phyloP scores from a whole-genome alignment of 306 rosid species.

The Inga leiocalycina region DNA sequence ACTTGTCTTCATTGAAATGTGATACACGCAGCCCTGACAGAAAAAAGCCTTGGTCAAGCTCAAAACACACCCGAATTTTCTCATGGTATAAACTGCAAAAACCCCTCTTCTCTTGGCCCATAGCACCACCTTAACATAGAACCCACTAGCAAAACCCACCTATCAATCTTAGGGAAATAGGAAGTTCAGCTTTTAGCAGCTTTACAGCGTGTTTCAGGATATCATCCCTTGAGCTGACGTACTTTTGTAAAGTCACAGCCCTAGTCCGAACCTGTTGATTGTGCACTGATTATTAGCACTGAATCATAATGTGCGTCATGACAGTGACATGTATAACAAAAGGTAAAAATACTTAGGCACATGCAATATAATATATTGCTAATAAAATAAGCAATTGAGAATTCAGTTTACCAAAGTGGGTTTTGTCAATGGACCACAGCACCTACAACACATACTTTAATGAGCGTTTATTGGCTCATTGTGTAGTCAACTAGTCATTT shows the following conservation, averaged over 20 bases:
- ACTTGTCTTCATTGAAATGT: conserved; percentile 63
- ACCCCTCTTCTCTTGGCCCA: conserved; percentile 26
- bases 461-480: not conserved
- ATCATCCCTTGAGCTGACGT: conserved; percentile 71
- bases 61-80: conserved; percentile 30
- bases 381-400: not conserved
- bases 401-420: not conserved
- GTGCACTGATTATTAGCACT: conserved; percentile 36
- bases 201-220: conserved; percentile 80
- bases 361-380: not conserved
- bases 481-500: not conserved
- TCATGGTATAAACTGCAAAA: conserved; percentile 8
- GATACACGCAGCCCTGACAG: conserved; percentile 85
- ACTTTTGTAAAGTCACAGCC: conserved; percentile 78
- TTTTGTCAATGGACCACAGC: not conserved
- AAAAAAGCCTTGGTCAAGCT: conserved; percentile 30
- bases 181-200: conserved; percentile 90
- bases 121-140: conserved; percentile 6
- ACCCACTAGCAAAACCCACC: conserved; percentile 49
- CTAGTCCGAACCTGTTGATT: conserved; percentile 78
- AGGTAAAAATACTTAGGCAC: not conserved
- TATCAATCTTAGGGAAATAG: conserved; percentile 84
- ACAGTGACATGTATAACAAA: not conserved
- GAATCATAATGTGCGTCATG: conserved; percentile 18
- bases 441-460: not conserved